Evolutionary conservation across 208 protist species (phyloP).

Genomic region (Trichomonas vaginalis): DNA sequence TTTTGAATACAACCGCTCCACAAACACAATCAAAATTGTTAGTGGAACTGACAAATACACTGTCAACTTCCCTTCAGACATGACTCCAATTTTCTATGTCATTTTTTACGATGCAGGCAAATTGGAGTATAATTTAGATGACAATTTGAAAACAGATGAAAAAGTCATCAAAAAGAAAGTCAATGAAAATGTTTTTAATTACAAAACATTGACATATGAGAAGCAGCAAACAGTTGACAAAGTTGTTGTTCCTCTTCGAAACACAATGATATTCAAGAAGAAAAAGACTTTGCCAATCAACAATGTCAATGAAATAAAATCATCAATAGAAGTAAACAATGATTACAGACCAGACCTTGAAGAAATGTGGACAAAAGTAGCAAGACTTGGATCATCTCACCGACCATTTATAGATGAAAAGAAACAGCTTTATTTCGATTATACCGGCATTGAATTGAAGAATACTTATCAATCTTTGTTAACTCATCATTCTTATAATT

Average conservation of each 20-base stretch:
- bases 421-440: too few relatives aligned
- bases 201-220: not conserved
- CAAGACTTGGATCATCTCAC: not conserved
- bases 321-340: not conserved
- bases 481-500: too few relatives aligned
- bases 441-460: too few relatives aligned
- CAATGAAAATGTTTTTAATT: not conserved
- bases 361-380: not conserved
- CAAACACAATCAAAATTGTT: too few relatives aligned
- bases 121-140: not conserved
- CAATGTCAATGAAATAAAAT: not conserved
- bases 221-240: not conserved
- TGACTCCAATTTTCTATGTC: not conserved
- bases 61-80: not conserved
- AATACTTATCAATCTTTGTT: too few relatives aligned
- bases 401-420: not conserved
- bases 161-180: too few relatives aligned
- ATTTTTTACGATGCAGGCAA: not conserved
- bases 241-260: not conserved
- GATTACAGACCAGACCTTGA: not conserved
- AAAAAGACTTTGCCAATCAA: not conserved
- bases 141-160: too few relatives aligned
- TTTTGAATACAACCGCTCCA: too few relatives aligned
- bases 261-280: not conserved
- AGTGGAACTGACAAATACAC: too few relatives aligned